phyloP scores from a whole-genome alignment of 2,329 filamentous ascomycete genomes.

The Fusarium sp. region DNA sequence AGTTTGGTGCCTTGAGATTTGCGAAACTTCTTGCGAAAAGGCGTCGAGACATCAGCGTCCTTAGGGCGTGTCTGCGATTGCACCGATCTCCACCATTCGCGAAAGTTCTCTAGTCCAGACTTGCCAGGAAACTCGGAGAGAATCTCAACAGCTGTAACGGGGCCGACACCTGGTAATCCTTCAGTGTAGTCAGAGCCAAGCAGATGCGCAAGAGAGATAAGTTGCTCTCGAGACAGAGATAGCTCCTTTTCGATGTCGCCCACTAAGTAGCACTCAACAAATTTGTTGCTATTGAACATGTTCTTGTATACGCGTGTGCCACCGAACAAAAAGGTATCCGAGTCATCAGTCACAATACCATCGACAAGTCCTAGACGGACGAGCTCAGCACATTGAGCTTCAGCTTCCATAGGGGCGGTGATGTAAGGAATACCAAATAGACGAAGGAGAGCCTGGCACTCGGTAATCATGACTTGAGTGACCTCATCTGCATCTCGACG shows the following conservation, averaged over 20 bases:
- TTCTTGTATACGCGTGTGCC: constrained; percentile 98
- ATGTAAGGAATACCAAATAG: constrained; percentile 96
- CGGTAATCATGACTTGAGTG: constrained; percentile 92
- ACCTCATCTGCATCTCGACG: constrained; percentile 96
- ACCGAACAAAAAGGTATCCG: constrained; percentile 95
- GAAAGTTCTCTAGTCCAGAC: constrained; percentile 75
- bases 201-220: constrained; percentile 90
- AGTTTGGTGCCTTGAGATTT: constrained; percentile 82
- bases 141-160: constrained; percentile 94
- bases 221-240: constrained; percentile 82
- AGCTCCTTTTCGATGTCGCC: constrained; percentile 89
- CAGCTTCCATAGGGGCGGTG: constrained; percentile 98
- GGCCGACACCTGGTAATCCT: constrained; percentile 87
- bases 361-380: constrained; percentile 89
- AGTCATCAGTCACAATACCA: constrained; percentile 97
- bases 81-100: constrained; percentile 85
- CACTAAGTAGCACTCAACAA: constrained; percentile 92
- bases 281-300: constrained; percentile 99
- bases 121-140: constrained; percentile 82
- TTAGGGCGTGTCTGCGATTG: constrained; percentile 74
- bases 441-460: constrained; percentile 89
- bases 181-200: constrained; percentile 96
- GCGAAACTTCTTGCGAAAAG: constrained; percentile 88
- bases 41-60: constrained; percentile 65
- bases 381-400: constrained; percentile 95